A percentile compares a stretch with the other conserved stretches of the same genome.
These are phyloP conservation scores for Rhodotorula sphaerocarpa DNA, from an alignment of 768 basidiomycete species.

Conservation along the genomic window DNA sequence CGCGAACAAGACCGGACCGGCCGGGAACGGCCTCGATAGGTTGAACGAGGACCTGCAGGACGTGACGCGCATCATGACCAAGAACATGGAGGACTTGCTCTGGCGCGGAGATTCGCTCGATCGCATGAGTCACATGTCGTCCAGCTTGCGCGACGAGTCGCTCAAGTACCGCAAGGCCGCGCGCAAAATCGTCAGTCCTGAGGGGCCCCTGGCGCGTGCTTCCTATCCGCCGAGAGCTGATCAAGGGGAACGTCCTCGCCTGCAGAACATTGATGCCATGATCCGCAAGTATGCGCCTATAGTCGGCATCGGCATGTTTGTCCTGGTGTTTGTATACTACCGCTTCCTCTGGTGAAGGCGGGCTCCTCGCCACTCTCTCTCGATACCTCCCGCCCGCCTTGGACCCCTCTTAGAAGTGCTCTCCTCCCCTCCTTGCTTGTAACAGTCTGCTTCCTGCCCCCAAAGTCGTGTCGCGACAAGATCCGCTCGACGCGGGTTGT, in stretches of 20 bases:
- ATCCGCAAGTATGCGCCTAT: constrained; percentile 91
- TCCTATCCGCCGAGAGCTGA: not conserved
- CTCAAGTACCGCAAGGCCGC: constrained; percentile 96
- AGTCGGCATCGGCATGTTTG: constrained; percentile 56
- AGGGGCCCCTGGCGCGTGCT: not conserved
- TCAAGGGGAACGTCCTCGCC: no score
- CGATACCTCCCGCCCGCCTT: no score
- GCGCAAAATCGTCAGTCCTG: constrained; percentile 56
- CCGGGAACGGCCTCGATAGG: constrained; percentile 62
- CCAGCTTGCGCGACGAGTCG: constrained; percentile 86
- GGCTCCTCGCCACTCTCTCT: no score
- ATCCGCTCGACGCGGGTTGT: no score
- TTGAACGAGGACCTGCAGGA: constrained; percentile 95
- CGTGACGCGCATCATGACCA: constrained; percentile 98
- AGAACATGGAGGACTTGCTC: constrained; percentile 98
- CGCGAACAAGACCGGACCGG: constrained; percentile 22
- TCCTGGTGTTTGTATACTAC: constrained; percentile 62
- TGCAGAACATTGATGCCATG: constrained; percentile 61
- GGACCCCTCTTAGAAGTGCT: no score
- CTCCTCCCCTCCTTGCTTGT: no score
- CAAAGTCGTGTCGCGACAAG: no score
- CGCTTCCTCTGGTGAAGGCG: constrained; percentile 45
- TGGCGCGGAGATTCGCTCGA: constrained; percentile 98
- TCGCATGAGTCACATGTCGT: constrained; percentile 94
- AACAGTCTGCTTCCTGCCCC: no score